Conservation (phyloP, 2,329 filamentous ascomycete species). For the Shiraia bambusicola region DNA sequence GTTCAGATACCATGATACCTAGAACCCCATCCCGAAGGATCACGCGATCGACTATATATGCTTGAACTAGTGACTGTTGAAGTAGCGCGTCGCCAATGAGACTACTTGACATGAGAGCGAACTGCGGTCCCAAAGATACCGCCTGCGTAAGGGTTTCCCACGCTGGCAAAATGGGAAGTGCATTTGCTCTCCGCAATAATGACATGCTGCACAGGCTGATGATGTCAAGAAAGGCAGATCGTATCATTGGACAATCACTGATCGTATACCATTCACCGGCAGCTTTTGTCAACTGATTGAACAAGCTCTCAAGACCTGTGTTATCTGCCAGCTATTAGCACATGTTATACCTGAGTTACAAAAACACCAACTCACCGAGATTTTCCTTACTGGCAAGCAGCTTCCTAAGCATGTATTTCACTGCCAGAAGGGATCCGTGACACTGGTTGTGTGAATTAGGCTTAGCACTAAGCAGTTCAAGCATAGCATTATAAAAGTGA, state of each 20-base stretch:
- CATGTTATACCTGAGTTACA: background rate
- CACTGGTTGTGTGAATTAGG: constrained; percentile 24
- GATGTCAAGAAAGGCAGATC: constrained; percentile 42
- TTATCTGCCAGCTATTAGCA: constrained; percentile 15
- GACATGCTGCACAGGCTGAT: constrained; percentile 29
- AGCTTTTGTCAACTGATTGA: constrained; percentile 20
- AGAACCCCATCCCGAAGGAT: constrained; percentile 22
- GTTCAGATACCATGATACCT: constrained; percentile 11
- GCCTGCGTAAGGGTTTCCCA: constrained; percentile 22
- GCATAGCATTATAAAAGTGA: constrained; percentile 25
- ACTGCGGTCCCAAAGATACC: constrained; percentile 24
- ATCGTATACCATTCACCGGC: constrained; percentile 17
- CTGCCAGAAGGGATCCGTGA: constrained; percentile 35
- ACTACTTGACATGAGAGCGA: constrained; percentile 12
- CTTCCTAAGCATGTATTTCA: constrained; percentile 36
- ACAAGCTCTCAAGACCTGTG: constrained; percentile 17
- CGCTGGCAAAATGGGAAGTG: constrained; percentile 14
- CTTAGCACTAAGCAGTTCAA: constrained; percentile 18
- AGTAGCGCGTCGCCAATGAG: constrained; percentile 18
- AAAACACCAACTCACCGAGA: constrained; percentile 10
- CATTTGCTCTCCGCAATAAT: constrained; percentile 21
- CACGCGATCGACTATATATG: constrained; percentile 28
- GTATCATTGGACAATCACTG: constrained; percentile 36
- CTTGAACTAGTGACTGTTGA: constrained; percentile 21
- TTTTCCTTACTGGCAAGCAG: constrained; percentile 14